These are phyloP conservation scores for Arthromyces matolae DNA, from an alignment of 768 basidiomycete genomes.

Conservation along the genomic window DNA sequence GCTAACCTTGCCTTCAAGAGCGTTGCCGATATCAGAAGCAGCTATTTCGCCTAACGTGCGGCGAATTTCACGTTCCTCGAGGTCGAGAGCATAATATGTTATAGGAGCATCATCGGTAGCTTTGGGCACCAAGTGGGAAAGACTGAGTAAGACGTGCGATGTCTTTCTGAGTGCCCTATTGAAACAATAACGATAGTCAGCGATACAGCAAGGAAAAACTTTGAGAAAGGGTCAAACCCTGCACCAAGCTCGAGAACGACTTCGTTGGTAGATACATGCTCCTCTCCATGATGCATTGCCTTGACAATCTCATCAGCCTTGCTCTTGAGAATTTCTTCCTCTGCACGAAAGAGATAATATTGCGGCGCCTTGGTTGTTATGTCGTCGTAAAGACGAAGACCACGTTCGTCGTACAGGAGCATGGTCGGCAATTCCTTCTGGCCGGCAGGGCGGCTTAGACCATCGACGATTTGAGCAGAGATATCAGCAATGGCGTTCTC, in stretches of 20 bases:
- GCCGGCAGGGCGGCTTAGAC: conserved; percentile 51
- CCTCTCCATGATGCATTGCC: conserved; percentile 55
- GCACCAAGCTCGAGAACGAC: conserved; percentile 90
- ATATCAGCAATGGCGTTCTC: conserved; percentile 33
- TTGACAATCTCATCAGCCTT: conserved; percentile 73
- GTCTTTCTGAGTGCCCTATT: conserved; percentile 84
- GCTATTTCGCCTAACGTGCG: conserved; percentile 72
- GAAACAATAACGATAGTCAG: too few relatives aligned
- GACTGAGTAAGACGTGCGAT: conserved; percentile 71
- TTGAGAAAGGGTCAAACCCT: too few relatives aligned
- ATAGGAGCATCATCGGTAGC: conserved; percentile 43
- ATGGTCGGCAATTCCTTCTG: conserved; percentile 73
- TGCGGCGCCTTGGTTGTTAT: conserved; percentile 75
- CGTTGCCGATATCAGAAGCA: conserved; percentile 55
- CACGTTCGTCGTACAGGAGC: conserved; percentile 82
- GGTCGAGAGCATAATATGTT: conserved; percentile 90
- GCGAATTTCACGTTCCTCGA: conserved; percentile 82
- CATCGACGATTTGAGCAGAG: conserved; percentile 44
- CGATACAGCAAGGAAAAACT: too few relatives aligned
- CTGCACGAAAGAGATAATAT: conserved; percentile 89
- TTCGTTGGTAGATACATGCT: conserved; percentile 37
- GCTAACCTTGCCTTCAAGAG: conserved; percentile 67
- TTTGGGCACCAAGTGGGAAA: conserved; percentile 51
- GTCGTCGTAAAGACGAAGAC: conserved; percentile 81
- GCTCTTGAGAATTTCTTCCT: conserved; percentile 77